Percentiles rank a stretch among this genome's conserved stretches.
Evolutionary conservation across 306 rosid species (phyloP).

Genomic region (Rosa rugosa): DNA sequence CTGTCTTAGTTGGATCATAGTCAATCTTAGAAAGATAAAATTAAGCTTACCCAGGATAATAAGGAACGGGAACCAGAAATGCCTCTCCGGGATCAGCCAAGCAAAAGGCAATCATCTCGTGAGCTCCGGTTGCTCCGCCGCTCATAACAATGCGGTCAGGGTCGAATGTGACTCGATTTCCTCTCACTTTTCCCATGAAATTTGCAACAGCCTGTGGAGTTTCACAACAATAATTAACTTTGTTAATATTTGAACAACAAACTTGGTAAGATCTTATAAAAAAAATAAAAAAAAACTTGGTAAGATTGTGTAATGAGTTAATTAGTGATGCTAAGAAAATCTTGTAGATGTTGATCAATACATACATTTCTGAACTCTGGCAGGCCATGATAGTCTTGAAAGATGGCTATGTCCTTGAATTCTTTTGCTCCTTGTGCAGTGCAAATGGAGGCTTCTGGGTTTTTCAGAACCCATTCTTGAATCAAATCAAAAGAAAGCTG

Average conservation of each 20-base stretch:
- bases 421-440: slow-evolving; percentile 52
- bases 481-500: slow-evolving; percentile 64
- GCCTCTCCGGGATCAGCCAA: slow-evolving; percentile 85
- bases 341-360: neutral
- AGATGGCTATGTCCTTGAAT: slow-evolving; percentile 60
- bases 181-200: slow-evolving; percentile 72
- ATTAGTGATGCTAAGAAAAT: neutral
- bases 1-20: no score
- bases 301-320: neutral
- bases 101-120: slow-evolving; percentile 70
- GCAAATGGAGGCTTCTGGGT: slow-evolving; percentile 82
- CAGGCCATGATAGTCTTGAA: slow-evolving; percentile 84
- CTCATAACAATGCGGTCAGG: slow-evolving; percentile 86
- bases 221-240: neutral
- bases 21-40: neutral
- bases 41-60: slow-evolving; percentile 63
- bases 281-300: no score
- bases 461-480: slow-evolving; percentile 51
- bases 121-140: slow-evolving; percentile 93
- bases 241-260: neutral
- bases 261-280: neutral
- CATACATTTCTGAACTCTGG: slow-evolving; percentile 73
- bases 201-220: slow-evolving; percentile 71
- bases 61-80: slow-evolving; percentile 80
- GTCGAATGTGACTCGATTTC: slow-evolving; percentile 58